Evolutionary conservation across 1,284 basidiomycete species (phyloP), one percentile per base, ranked within the genome.

Genomic region (Ceratobasidium sp.): DNA sequence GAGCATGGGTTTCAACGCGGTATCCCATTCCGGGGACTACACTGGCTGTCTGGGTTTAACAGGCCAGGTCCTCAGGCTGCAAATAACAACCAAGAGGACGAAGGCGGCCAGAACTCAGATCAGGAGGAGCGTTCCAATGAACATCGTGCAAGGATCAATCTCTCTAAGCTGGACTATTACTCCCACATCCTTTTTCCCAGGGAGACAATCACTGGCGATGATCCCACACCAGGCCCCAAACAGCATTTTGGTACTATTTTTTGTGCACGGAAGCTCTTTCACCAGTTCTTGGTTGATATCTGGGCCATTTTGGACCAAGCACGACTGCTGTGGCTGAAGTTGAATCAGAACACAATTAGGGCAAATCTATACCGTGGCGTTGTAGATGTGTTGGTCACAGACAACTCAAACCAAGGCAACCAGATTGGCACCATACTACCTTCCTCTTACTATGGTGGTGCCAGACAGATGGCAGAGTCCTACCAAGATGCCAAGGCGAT

Each of bases 401-500:
- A 69, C 37, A 13, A 37, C 33, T 23, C 17, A 13, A 20, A 71
- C 42, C 67, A 85, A 68, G 87, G 88, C 0, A 79, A 82, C 10
- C 77, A 81, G 3, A 28, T 37, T 20, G 58, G 58, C 4, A 54
- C n/a, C 7, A 81, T 87, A 45, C 81, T 87, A n/a, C 87, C 87
- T 0, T 86, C 86, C 0, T 85, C 84, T 1, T 85, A 84, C 77
- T 80, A 78, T 60, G 84, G 84, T n/a, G 83, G 87, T 11, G 82
- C 85, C 31, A 77, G 84, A 0, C 79, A 85, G 42, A 87, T 88
- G 86, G 75, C 82, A 0, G 84, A 87, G 73, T 77, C 80, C 0
- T 85, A 83, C 66, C 86, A 88, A 60, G 86, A 89, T 78, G 80
- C 86, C 0, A 83, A 88, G 81, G 86, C 87, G 0, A 81, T 88